Evolutionary conservation across 805 yeast genomes (phyloP).

Genomic region (Kodamaea kaohsiungensis): DNA sequence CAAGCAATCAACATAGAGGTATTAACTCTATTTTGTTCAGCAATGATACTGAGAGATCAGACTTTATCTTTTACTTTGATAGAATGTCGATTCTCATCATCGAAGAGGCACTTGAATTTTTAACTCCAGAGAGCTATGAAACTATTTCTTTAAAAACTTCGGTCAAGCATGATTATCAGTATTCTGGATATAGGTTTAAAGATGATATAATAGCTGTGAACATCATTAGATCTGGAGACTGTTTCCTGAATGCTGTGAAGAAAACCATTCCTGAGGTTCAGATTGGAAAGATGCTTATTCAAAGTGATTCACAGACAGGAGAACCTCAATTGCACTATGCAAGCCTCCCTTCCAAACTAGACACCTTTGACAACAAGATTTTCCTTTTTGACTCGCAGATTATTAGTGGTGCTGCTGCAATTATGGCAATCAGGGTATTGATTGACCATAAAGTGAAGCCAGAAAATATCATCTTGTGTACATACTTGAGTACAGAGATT

Average conservation of each 20-base stretch:
- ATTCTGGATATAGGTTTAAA: conserved; percentile 43
- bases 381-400: conserved; percentile 84
- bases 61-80: conserved; percentile 84
- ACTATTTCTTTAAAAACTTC: conserved; percentile 31
- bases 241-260: conserved; percentile 78
- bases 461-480: conserved; percentile 63
- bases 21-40: conserved; percentile 71
- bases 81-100: conserved; percentile 74
- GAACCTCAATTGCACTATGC: conserved; percentile 92
- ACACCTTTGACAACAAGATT: conserved; percentile 40
- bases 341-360: conserved; percentile 55
- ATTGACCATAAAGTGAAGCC: conserved; percentile 73
- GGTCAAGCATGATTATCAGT: conserved; percentile 16
- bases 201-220: conserved; percentile 70
- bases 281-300: conserved; percentile 83
- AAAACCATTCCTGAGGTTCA: conserved; percentile 75
- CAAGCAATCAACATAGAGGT: conserved; percentile 67
- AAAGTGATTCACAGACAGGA: conserved; percentile 85
- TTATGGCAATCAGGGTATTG: conserved; percentile 90
- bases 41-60: conserved; percentile 59
- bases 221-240: conserved; percentile 88
- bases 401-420: conserved; percentile 89
- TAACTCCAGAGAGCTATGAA: conserved; percentile 34
- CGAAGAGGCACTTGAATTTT: conserved; percentile 63
- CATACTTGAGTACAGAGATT: conserved; percentile 74